Percentiles rank a stretch among this genome's conserved stretches.
These are phyloP conservation scores for Emiliania huxleyi DNA, from an alignment of 78 protist genomes.

Conservation along the genomic window DNA sequence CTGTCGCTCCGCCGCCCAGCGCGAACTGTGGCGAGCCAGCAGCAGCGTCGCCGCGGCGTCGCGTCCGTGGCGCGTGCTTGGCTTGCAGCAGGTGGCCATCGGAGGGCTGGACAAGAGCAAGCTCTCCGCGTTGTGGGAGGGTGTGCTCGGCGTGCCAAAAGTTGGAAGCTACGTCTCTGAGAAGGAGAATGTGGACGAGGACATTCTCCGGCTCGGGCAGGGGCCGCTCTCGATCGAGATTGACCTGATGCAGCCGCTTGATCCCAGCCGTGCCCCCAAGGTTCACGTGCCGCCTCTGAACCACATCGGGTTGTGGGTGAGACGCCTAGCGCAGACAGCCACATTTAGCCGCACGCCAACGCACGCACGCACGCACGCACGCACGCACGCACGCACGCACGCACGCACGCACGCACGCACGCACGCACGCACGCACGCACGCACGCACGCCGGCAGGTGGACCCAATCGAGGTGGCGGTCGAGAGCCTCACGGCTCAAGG, in stretches of 20 bases:
- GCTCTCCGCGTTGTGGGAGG: neutral
- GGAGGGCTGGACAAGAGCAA: neutral
- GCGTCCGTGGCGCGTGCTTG: constrained; percentile 1
- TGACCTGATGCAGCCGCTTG: constrained; percentile 40
- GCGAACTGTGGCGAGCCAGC: no score
- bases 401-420: neutral
- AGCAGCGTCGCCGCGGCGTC: no score
- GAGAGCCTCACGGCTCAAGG: neutral
- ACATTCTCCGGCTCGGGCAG: constrained; percentile 9
- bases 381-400: neutral
- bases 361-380: neutral
- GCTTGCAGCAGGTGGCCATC: constrained; percentile 27
- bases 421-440: neutral
- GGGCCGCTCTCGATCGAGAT: constrained; percentile 39
- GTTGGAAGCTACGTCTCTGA: neutral
- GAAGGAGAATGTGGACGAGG: constrained; percentile 42
- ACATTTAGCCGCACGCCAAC: neutral
- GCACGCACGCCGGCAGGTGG: neutral
- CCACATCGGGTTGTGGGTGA: constrained; percentile 39
- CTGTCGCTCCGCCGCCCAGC: no score
- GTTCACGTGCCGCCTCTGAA: constrained; percentile 44
- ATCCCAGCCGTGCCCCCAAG: neutral
- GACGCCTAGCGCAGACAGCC: neutral
- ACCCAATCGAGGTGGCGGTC: constrained; percentile 5
- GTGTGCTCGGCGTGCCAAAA: neutral